These are phyloP conservation scores for Coemansia furcata DNA, from an alignment of 192 early-diverging fungal species.

Conservation along the genomic window DNA sequence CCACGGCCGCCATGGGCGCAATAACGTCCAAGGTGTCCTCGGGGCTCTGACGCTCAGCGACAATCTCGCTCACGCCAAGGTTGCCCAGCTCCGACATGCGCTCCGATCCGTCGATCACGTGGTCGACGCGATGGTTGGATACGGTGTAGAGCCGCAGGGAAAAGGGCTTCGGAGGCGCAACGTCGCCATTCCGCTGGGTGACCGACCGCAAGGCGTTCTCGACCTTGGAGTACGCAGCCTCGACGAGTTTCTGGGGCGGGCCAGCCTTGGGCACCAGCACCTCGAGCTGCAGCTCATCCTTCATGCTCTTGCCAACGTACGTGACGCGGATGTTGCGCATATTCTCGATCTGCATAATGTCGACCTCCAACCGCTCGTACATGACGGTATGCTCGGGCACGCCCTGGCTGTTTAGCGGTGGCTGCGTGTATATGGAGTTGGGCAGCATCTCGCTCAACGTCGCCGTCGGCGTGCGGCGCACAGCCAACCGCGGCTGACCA, in stretches of 20 bases:
- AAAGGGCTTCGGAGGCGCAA: slow-evolving; percentile 36
- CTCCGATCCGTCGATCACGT: slow-evolving; percentile 47
- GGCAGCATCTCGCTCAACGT: slow-evolving; percentile 60
- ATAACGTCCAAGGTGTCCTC: not conserved
- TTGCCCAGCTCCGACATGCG: slow-evolving; percentile 51
- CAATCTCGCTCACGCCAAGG: slow-evolving; percentile 25
- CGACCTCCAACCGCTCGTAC: slow-evolving; percentile 85
- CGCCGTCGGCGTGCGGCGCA: slow-evolving; percentile 50
- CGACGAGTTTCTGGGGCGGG: slow-evolving; percentile 51
- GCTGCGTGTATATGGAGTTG: slow-evolving; percentile 18
- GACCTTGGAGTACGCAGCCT: slow-evolving; percentile 53
- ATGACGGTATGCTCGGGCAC: slow-evolving; percentile 54
- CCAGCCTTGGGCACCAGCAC: slow-evolving; percentile 68
- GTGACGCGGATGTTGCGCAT: slow-evolving; percentile 70
- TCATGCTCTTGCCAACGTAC: slow-evolving; percentile 63
- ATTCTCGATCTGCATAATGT: slow-evolving; percentile 77
- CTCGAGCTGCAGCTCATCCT: slow-evolving; percentile 69
- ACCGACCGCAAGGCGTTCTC: slow-evolving; percentile 21
- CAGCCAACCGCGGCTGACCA: slow-evolving; percentile 38
- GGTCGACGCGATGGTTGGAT: slow-evolving; percentile 47
- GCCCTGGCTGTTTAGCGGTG: slow-evolving; percentile 9
- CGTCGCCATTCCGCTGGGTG: slow-evolving; percentile 10
- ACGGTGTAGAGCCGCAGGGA: slow-evolving; percentile 63
- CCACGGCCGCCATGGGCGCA: not conserved
- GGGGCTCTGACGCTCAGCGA: slow-evolving; percentile 14